These are phyloP conservation scores for Fusarium ambrosium DNA, from an alignment of 2,329 filamentous ascomycete genomes.

Conservation along the genomic window DNA sequence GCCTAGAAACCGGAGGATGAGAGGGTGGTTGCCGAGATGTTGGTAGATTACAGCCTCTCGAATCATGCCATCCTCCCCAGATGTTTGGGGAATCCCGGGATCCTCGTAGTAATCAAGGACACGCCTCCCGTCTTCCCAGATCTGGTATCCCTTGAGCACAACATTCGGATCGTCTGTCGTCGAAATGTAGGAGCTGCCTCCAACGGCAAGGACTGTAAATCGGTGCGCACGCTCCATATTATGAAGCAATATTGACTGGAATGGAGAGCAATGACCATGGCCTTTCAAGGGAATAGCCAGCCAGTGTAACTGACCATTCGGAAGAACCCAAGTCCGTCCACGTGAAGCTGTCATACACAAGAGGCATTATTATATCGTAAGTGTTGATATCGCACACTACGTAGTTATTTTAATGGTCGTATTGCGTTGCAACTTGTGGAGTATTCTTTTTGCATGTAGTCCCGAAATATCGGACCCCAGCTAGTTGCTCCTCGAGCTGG, in stretches of 20 bases:
- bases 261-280: background rate
- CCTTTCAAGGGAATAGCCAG: background rate
- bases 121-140: background rate
- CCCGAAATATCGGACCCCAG: no score
- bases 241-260: background rate
- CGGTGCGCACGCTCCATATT: background rate
- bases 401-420: background rate
- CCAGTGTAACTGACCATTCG: background rate
- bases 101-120: background rate
- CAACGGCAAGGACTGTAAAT: background rate
- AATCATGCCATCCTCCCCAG: background rate
- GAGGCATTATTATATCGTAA: background rate
- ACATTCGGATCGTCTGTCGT: background rate
- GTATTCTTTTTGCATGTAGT: no score
- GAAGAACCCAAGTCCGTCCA: background rate
- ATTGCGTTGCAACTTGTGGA: no score
- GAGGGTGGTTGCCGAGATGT: background rate
- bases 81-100: background rate
- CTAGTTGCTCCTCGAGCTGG: no score
- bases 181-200: background rate
- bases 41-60: background rate
- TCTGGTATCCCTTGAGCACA: background rate
- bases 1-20: background rate
- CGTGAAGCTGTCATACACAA: background rate
- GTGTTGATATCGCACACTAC: background rate